Percentiles rank a stretch among this genome's conserved stretches.
These are phyloP conservation scores for Trichosporon coremiiforme DNA, from an alignment of 1,284 basidiomycete species.

Conservation along the genomic window DNA sequence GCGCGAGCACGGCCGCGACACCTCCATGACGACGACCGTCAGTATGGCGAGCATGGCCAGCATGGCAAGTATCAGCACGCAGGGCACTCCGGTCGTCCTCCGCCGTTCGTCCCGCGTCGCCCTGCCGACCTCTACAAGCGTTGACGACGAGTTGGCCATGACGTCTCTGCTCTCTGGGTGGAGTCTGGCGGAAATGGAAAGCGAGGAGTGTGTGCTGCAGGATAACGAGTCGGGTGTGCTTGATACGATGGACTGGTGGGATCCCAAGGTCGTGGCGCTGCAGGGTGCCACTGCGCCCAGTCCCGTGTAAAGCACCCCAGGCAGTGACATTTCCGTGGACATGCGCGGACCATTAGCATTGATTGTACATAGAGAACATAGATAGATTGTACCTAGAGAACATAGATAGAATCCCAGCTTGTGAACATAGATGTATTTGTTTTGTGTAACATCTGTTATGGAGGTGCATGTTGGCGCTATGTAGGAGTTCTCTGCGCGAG, in stretches of 20 bases:
- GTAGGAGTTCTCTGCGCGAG: no score
- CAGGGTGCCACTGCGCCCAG: no score
- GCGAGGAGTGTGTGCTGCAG: background rate
- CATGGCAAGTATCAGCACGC: background rate
- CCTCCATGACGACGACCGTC: background rate
- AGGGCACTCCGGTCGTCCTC: background rate
- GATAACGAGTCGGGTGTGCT: slow-evolving; percentile 16
- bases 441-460: background rate
- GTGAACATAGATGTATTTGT: background rate
- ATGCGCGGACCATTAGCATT: no score
- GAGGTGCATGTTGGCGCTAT: no score
- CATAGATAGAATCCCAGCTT: no score
- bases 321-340: no score
- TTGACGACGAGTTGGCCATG: background rate
- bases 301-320: no score
- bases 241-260: slow-evolving; percentile 11
- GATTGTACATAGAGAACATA: no score
- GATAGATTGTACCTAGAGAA: no score
- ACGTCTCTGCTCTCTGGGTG: background rate
- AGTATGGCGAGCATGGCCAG: background rate
- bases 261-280: background rate
- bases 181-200: background rate
- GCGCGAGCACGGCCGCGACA: slow-evolving; percentile 13
- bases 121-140: background rate
- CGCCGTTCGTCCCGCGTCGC: background rate